A percentile compares a stretch with the other conserved stretches of the same genome.
phyloP scores from a whole-genome alignment of 371 early-diverging fungal species.

The Thermomucor indicae-seudaticae region DNA sequence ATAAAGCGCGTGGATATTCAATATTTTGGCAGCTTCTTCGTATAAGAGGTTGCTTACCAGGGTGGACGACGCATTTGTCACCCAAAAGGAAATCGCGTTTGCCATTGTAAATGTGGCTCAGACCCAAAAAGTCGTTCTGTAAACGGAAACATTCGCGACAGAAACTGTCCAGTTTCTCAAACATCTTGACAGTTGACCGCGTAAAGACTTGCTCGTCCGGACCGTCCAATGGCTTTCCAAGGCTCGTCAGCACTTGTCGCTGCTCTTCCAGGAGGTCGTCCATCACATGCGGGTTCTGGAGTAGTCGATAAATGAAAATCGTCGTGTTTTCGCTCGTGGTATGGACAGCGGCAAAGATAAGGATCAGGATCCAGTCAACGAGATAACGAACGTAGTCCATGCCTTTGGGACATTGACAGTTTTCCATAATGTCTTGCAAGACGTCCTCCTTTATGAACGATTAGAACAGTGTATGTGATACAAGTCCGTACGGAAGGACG shows the following conservation, averaged over 20 bases:
- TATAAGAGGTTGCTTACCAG: conserved; percentile 18
- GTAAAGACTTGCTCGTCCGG: conserved; percentile 19
- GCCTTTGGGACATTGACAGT: neutral
- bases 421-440: conserved; percentile 17
- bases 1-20: neutral
- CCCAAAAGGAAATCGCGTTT: conserved; percentile 13
- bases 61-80: conserved; percentile 13
- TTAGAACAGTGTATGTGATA: neutral
- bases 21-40: neutral
- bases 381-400: neutral
- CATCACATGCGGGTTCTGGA: conserved; percentile 34
- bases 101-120: conserved; percentile 29
- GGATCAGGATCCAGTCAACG: conserved; percentile 13
- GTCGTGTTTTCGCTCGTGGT: conserved; percentile 33
- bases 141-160: conserved; percentile 40
- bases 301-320: conserved; percentile 35
- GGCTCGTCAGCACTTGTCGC: conserved; percentile 20
- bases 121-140: conserved; percentile 12
- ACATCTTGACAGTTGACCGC: conserved; percentile 22
- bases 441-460: conserved; percentile 10
- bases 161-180: conserved; percentile 46
- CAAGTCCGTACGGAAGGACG: neutral
- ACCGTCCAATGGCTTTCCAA: neutral
- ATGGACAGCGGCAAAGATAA: conserved; percentile 41
- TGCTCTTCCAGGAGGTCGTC: conserved; percentile 43